These are phyloP conservation scores for Knufia petricola DNA, from an alignment of 2,329 filamentous ascomycete species.

Conservation along the genomic window DNA sequence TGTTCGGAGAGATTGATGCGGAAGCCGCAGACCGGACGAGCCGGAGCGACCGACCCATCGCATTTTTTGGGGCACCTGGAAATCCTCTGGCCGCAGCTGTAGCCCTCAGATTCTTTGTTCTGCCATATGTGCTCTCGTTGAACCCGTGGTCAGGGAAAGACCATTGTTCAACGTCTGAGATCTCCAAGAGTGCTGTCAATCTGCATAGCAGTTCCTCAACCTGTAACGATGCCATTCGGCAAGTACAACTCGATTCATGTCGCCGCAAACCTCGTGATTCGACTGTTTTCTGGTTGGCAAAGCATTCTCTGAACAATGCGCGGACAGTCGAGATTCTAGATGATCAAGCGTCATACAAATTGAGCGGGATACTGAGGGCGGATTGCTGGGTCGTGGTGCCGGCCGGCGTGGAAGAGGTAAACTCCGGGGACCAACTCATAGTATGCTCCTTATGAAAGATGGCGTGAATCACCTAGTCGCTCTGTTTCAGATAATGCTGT, in stretches of 20 bases:
- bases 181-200: too few relatives aligned
- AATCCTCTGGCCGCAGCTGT: conserved; percentile 25
- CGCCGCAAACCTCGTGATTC: conserved; percentile 6
- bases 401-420: conserved; percentile 12
- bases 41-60: conserved; percentile 6
- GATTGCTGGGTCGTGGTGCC: conserved; percentile 25
- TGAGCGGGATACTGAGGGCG: conserved; percentile 5
- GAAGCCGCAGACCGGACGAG: not conserved
- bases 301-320: not conserved
- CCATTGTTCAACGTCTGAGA: too few relatives aligned
- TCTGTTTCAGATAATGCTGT: conserved; percentile 25
- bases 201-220: conserved; percentile 11
- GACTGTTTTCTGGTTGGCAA: conserved; percentile 9
- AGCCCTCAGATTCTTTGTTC: conserved; percentile 25
- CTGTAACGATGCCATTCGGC: conserved; percentile 9
- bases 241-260: not conserved
- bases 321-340: not conserved
- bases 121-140: conserved; percentile 16
- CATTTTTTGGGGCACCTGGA: conserved; percentile 26
- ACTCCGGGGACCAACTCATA: conserved; percentile 14
- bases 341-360: conserved; percentile 4
- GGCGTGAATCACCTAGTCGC: too few relatives aligned
- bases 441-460: conserved; percentile 10
- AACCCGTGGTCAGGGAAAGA: not conserved
- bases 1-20: conserved; percentile 23